A percentile compares a stretch with the other conserved stretches of the same genome.
phyloP scores from a whole-genome alignment of 2,329 filamentous ascomycete species.

The Orbilia blumenaviensis region DNA sequence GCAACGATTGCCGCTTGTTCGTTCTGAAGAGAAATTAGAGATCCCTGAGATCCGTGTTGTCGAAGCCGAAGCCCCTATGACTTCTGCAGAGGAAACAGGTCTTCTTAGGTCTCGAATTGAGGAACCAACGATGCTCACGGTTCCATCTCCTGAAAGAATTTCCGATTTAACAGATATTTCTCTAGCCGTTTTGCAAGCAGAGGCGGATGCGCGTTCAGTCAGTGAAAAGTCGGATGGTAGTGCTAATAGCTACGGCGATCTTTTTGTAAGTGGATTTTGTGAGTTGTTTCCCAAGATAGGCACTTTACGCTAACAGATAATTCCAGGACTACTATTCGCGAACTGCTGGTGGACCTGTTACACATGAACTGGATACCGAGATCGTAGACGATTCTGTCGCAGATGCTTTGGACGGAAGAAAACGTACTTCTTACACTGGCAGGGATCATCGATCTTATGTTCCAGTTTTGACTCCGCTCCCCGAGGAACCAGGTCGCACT shows the following conservation, averaged over 20 bases:
- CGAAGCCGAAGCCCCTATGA: not conserved
- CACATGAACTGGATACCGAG: not conserved
- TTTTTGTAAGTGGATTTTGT: not conserved
- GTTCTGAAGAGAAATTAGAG: not conserved
- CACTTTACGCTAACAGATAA: not conserved
- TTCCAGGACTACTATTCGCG: not conserved
- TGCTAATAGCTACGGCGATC: slow-evolving; percentile 4
- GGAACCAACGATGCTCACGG: not conserved
- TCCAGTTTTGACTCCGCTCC: not conserved
- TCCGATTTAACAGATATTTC: not conserved
- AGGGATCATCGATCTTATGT: not conserved
- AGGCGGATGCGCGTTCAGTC: not conserved
- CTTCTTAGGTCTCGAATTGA: not conserved
- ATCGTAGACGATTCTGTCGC: not conserved
- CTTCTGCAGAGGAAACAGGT: not conserved
- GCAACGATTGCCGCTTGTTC: too few species aligned
- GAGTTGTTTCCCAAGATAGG: not conserved
- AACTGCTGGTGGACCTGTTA: not conserved
- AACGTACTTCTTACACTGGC: not conserved
- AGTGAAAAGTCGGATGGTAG: not conserved
- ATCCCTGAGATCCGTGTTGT: slow-evolving; percentile 5
- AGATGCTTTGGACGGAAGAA: not conserved
- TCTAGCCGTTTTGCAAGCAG: not conserved
- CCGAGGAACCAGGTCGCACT: not conserved
- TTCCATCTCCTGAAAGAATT: not conserved